phyloP scores from a whole-genome alignment of 1,284 basidiomycete species.

The Trametes pubescens region DNA sequence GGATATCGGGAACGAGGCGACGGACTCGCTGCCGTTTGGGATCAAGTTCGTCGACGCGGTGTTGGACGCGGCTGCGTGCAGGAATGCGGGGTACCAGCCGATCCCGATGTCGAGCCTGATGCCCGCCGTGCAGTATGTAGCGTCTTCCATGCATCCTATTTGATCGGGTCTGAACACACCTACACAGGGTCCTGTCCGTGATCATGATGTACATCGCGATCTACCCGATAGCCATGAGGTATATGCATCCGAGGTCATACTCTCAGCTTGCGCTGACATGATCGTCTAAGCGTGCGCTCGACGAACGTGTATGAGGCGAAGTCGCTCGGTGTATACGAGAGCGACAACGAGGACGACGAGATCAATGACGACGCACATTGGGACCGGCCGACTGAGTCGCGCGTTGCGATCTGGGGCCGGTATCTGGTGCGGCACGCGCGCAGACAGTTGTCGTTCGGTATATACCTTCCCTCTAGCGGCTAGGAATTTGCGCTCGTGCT shows the following conservation, averaged over 20 bases:
- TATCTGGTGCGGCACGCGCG: constrained; percentile 85
- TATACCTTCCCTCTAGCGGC: constrained; percentile 21
- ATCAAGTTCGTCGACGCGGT: constrained; percentile 71
- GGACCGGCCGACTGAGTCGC: constrained; percentile 47
- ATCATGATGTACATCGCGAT: constrained; percentile 90
- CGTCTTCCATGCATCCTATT: not conserved
- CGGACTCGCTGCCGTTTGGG: constrained; percentile 76
- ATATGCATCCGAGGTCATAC: too few species aligned
- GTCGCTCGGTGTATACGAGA: constrained; percentile 78
- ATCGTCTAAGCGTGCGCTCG: constrained; percentile 82
- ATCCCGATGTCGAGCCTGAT: constrained; percentile 78
- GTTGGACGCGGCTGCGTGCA: constrained; percentile 81
- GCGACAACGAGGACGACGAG: constrained; percentile 58
- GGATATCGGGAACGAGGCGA: constrained; percentile 83
- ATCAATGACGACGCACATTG: constrained; percentile 45
- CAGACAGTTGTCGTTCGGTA: constrained; percentile 88
- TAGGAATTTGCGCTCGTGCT: not conserved
- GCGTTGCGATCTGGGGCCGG: constrained; percentile 74
- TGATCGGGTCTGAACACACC: not conserved
- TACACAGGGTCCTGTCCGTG: constrained; percentile 78
- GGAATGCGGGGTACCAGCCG: constrained; percentile 88
- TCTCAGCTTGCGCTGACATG: too few species aligned
- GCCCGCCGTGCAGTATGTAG: constrained; percentile 74
- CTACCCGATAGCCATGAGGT: constrained; percentile 81
- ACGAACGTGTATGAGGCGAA: constrained; percentile 98